phyloP scores from a whole-genome alignment of 306 rosid genomes.

The Cicer pinnatifidum region DNA sequence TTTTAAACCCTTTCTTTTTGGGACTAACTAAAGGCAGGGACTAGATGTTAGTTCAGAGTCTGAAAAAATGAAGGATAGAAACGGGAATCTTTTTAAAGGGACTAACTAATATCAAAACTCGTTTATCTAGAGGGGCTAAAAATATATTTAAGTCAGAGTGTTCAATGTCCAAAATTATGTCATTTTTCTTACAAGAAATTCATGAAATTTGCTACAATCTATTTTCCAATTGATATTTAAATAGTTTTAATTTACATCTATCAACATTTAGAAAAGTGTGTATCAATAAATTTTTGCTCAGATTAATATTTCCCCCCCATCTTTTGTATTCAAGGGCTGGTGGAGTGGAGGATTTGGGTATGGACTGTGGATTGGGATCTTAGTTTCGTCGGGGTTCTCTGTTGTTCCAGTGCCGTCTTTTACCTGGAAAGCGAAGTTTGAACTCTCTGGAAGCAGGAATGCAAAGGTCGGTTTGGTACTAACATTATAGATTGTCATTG shows the following conservation, averaged over 20 bases:
- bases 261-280: slow-evolving; percentile 25
- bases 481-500: slow-evolving; percentile 1
- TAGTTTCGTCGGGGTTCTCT: slow-evolving; percentile 81
- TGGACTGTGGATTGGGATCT: slow-evolving; percentile 91
- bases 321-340: slow-evolving; percentile 73
- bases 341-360: slow-evolving; percentile 98
- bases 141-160: not conserved
- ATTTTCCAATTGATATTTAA: slow-evolving; percentile 10
- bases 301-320: slow-evolving; percentile 29
- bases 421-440: slow-evolving; percentile 78
- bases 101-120: not conserved
- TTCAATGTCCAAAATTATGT: slow-evolving; percentile 17
- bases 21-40: no score
- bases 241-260: slow-evolving; percentile 29
- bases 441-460: slow-evolving; percentile 58
- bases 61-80: no score
- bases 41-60: no score
- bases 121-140: not conserved
- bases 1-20: not conserved
- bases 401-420: slow-evolving; percentile 84
- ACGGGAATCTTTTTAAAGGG: no score
- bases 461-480: slow-evolving; percentile 66
- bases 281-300: slow-evolving; percentile 30
- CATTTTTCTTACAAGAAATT: slow-evolving; percentile 12
- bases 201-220: slow-evolving; percentile 1